A percentile compares a stretch with the other conserved stretches of the same genome.
These are phyloP conservation scores for Urostyla sp. DNA, from an alignment of 73 alveolate genomes.

Conservation along the genomic window DNA sequence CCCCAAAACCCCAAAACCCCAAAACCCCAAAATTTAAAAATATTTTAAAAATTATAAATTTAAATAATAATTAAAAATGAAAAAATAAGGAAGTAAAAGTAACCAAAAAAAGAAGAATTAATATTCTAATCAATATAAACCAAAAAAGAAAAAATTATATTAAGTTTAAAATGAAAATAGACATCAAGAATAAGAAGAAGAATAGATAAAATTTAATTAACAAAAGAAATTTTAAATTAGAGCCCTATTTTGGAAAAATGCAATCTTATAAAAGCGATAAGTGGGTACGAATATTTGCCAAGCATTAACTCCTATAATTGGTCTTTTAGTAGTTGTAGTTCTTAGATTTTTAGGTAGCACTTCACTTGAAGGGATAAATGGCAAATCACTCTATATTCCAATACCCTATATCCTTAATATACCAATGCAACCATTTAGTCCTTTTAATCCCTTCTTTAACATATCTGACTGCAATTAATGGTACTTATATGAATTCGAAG, in stretches of 20 bases:
- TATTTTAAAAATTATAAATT: too few species aligned
- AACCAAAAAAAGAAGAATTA: neutral
- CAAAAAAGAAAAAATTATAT: neutral
- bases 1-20: constrained; percentile 5
- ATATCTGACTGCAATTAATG: constrained; percentile 74
- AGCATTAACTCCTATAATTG: constrained; percentile 87
- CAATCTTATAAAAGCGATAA: constrained; percentile 69
- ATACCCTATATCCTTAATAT: constrained; percentile 50
- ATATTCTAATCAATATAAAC: neutral
- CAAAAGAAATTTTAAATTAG: neutral
- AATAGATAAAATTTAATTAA: too few species aligned
- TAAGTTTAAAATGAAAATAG: neutral
- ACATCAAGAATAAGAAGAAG: too few species aligned
- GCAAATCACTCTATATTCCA: constrained; percentile 68
- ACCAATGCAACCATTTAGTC: constrained; percentile 39
- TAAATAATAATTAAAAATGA: neutral
- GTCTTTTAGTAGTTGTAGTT: constrained; percentile 82
- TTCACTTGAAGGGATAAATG: constrained; percentile 62
- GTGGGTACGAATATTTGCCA: constrained; percentile 83
- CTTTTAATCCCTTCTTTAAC: constrained; percentile 58
- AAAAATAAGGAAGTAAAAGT: neutral
- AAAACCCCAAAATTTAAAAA: neutral
- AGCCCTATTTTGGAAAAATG: constrained; percentile 67
- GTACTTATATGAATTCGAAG: constrained; percentile 60
- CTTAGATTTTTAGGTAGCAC: constrained; percentile 75